Conservation (phyloP, 2,329 filamentous ascomycete genomes). For the Capronia americana region DNA sequence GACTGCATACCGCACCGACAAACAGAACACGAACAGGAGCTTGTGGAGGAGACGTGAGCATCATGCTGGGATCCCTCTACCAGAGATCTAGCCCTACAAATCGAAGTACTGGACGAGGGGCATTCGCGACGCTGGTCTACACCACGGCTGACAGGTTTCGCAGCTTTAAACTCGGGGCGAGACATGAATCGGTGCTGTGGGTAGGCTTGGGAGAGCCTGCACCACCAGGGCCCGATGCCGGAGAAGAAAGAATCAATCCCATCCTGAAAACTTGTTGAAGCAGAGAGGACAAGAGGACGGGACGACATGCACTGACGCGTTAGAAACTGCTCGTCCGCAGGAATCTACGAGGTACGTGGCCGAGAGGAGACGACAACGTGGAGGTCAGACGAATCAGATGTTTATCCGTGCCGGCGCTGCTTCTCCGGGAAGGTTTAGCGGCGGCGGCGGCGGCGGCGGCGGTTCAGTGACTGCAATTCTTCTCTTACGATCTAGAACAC, state of each 20-base stretch:
- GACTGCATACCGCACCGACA: background rate
- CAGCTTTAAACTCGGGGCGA: background rate
- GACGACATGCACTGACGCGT: background rate
- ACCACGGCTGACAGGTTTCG: background rate
- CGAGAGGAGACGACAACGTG: too few relatives aligned
- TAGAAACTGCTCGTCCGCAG: background rate
- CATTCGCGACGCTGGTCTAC: background rate
- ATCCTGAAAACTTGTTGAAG: background rate
- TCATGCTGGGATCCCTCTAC: background rate
- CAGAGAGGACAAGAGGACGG: background rate
- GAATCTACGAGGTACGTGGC: too few relatives aligned
- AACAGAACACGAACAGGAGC: background rate
- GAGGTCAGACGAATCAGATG: background rate
- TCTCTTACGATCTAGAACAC: too few relatives aligned
- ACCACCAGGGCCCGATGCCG: too few relatives aligned
- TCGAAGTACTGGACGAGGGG: background rate
- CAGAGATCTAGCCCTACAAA: background rate
- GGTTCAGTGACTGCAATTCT: too few relatives aligned
- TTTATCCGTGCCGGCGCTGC: background rate
- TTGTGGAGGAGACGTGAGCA: background rate
- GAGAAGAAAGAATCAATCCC: too few relatives aligned
- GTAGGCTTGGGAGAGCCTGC: too few relatives aligned
- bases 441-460: too few relatives aligned
- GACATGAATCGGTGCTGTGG: background rate
- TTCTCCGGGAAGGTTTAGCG: background rate